Evolutionary conservation across 768 basidiomycete genomes (phyloP), one percentile per base, ranked within the genome.

Genomic region (Cystoderma amianthinum): DNA sequence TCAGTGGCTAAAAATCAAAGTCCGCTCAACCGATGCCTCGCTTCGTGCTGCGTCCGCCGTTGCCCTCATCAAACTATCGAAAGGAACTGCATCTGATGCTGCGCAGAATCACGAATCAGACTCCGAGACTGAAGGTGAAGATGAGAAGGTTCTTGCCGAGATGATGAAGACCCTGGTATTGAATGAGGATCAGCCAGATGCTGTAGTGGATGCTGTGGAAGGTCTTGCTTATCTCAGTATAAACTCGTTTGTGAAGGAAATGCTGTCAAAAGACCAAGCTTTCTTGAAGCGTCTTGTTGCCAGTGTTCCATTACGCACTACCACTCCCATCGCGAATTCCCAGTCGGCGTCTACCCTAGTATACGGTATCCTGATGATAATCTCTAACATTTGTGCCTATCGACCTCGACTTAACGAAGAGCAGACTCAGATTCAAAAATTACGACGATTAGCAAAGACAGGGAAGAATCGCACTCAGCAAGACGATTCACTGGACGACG

Each of bases 201-300:
- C 76, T 10, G 49, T 77, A 12, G 61, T 68, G 5, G 82, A 91
- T 46, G 81, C 80, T 3, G 68, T 93, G 11, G 93, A 96, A 63
- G 90, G 84, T 0, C 64, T 96, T 38, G 87, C 85, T n/a, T 85
- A 93, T 59, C 74, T 91, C 43, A 87, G 80, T 44, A 63, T 73
- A 36, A 72, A 79, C 48, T 68, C 85, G 1, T 45, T 57, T 2
- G 68, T 85, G 44, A 85, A 88, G 54, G 80, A 85, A 44, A 54
- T 49, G 18, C 59, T 93, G 38, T 75, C 82, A 5, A 64, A 61
- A 12, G 71, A 81, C 48, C 13, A 64, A 0, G 42, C 51, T 4
- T 80, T 90, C 56, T 68, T 90, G 35, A 65, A 64, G 38, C 62
- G 63, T 36, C 68, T 84, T 5, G 79, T 82, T 52, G 56, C 72